A percentile compares a stretch with the other conserved stretches of the same genome.
These are phyloP conservation scores for Adenanthera pavonina DNA, from an alignment of 306 rosid genomes.

Conservation along the genomic window DNA sequence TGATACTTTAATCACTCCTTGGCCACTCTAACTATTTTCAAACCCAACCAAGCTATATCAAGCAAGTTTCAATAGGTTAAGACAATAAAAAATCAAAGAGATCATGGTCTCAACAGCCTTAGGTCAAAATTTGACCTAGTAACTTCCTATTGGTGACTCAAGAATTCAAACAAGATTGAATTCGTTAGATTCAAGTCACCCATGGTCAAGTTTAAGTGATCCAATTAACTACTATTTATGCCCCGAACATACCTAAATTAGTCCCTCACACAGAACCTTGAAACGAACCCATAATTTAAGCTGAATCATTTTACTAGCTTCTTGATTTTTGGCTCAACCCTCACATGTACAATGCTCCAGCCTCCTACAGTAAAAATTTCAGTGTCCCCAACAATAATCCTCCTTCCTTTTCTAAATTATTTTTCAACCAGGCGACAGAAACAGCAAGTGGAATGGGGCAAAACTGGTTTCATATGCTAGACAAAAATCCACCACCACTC, in stretches of 20 bases:
- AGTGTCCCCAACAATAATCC: not conserved
- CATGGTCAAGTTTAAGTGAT: not conserved
- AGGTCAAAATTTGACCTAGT: too few relatives aligned
- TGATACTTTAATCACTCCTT: not conserved
- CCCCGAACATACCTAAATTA: not conserved
- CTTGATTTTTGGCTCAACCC: not conserved
- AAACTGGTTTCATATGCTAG: not conserved
- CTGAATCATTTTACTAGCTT: too few relatives aligned
- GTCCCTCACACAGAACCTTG: not conserved
- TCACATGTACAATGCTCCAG: not conserved
- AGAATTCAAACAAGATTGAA: too few relatives aligned
- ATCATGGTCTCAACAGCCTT: too few relatives aligned
- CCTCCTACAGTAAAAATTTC: not conserved
- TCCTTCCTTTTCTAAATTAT: not conserved
- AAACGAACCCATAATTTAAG: too few relatives aligned
- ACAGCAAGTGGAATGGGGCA: not conserved
- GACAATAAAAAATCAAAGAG: not conserved
- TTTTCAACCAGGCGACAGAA: not conserved
- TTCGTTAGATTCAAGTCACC: too few relatives aligned
- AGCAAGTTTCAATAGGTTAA: not conserved
- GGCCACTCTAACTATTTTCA: not conserved
- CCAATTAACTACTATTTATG: not conserved
- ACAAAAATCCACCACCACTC: too few relatives aligned
- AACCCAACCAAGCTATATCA: not conserved
- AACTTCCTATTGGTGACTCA: too few relatives aligned